Evolutionary conservation across 176 grass and related monocot species (phyloP), one percentile per base, ranked within the genome.

Genomic region (Miscanthus lutarioriparius): DNA sequence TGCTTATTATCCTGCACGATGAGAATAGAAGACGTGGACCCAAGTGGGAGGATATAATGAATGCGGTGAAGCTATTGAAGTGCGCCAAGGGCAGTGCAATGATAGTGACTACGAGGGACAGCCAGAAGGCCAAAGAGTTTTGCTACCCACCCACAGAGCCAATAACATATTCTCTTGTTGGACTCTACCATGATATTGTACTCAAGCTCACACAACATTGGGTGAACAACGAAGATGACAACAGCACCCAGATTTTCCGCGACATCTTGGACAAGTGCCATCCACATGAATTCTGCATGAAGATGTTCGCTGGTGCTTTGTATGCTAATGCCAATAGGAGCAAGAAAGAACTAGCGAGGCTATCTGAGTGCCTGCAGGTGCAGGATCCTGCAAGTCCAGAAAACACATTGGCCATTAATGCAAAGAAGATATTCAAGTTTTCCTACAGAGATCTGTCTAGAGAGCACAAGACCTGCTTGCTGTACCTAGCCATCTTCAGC

Each of bases 221-320:
- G 71, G 20, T 58, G 7, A n/a, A n/a, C 7, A n/a, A 58, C 2
- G 1, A 53, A 7, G 36, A 49, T 8, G 2, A 23, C 8, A 8
- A 41, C 16, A n/a, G 1, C 8, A 10, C 7, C 63, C 17, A 53
- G 1, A 74, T 75, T 32, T 20, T 59, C 1, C 35, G 3, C 1
- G 36, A 67, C 8, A 82, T 87, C 19, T 13, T 75, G 25, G 27
- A 39, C 4, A n/a, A 39, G 8, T 87, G 85, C 25, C 15, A 35
- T 0, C 10, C 45, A 30, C 0, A 66, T 82, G 78, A 54, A 16
- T 45, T 82, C 11, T 75, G 70, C 58, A 82, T 87, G 79, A 87
- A 75, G 33, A 53, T 67, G 8, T 81, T 87, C 2, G 9, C 13
- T 14, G 70, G 58, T 66, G 70, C 79, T 27, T 7, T 87, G 2